Conservation (phyloP, 1,284 basidiomycete species). For the Sporisorium scitamineum region DNA sequence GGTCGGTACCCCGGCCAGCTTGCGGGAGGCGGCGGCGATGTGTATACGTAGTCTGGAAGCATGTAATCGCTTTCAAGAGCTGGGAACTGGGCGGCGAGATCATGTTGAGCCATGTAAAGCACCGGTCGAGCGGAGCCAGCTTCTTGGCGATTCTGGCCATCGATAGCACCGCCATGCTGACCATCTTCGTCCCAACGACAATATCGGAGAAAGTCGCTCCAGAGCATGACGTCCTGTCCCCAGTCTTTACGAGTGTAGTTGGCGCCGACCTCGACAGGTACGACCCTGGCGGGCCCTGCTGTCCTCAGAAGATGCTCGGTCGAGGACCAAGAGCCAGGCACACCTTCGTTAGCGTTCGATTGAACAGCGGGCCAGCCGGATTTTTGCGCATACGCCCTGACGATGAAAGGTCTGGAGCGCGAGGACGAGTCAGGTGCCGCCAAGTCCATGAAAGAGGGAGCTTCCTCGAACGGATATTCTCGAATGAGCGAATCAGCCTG, state of each 20-base stretch:
- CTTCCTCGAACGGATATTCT: constrained; percentile 20
- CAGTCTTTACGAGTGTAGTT: constrained; percentile 86
- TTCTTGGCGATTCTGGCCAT: background rate
- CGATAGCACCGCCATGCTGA: background rate
- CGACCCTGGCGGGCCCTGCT: constrained; percentile 78
- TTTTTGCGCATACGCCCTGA: constrained; percentile 73
- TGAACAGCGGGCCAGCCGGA: constrained; percentile 78
- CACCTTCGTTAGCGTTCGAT: constrained; percentile 71
- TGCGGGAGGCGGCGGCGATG: constrained; percentile 71
- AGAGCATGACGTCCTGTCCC: constrained; percentile 83
- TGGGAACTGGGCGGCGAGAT: constrained; percentile 86
- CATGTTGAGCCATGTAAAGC: constrained; percentile 93
- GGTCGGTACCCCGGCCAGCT: constrained; percentile 74
- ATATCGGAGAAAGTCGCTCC: constrained; percentile 79
- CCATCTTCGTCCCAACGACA: constrained; percentile 71
- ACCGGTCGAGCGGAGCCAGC: background rate
- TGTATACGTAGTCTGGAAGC: constrained; percentile 88
- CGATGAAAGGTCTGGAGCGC: constrained; percentile 76
- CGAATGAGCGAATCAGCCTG: constrained; percentile 22
- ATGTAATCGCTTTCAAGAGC: constrained; percentile 79
- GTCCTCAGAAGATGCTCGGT: constrained; percentile 28
- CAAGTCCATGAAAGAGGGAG: constrained; percentile 36
- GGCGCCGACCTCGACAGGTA: constrained; percentile 89
- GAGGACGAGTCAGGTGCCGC: background rate
- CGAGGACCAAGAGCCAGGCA: constrained; percentile 70